phyloP scores from a whole-genome alignment of 164 flowering plant species.

The Vitis amurensis region DNA sequence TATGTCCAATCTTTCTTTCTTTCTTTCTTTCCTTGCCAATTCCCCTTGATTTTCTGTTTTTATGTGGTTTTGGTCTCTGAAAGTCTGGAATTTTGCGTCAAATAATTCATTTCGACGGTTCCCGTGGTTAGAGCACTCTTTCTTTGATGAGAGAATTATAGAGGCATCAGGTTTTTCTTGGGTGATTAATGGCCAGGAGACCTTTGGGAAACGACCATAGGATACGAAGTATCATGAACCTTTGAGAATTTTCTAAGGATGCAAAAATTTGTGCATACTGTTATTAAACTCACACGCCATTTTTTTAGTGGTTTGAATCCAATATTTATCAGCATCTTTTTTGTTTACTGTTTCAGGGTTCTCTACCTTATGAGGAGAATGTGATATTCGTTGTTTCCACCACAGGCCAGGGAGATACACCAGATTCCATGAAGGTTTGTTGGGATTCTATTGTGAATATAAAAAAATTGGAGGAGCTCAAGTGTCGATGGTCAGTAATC shows the following conservation, averaged over 20 bases:
- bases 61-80: neutral
- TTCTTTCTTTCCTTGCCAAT: neutral
- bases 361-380: constrained; percentile 40
- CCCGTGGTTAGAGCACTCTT: too few species aligned
- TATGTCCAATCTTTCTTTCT: constrained; percentile 22
- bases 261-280: neutral
- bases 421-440: constrained; percentile 87
- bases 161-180: too few species aligned
- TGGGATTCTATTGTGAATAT: neutral
- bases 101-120: too few species aligned
- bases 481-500: neutral
- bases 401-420: constrained; percentile 92
- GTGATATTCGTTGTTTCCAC: constrained; percentile 88
- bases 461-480: neutral
- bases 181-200: too few species aligned
- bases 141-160: too few species aligned
- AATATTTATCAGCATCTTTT: constrained; percentile 2
- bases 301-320: neutral
- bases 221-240: too few species aligned
- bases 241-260: too few species aligned
- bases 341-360: constrained; percentile 41
- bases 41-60: neutral
- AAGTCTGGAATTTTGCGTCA: too few species aligned
- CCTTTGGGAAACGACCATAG: too few species aligned
- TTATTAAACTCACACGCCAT: neutral